Percentiles rank a stretch among this genome's conserved stretches.
Conservation (phyloP, 2,329 filamentous ascomycete species). For the Macrophomina phaseolina region DNA sequence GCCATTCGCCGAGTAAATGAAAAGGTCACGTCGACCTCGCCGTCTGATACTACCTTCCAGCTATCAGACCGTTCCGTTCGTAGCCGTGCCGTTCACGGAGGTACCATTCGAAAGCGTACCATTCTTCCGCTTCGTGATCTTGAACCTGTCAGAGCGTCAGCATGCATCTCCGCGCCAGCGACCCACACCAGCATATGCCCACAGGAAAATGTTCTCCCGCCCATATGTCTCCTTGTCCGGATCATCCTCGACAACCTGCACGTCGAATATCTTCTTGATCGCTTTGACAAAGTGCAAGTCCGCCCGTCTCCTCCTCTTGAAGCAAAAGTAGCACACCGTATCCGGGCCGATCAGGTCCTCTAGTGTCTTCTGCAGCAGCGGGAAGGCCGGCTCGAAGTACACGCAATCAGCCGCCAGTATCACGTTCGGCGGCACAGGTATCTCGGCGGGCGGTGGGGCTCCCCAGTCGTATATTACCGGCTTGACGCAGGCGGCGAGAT, state of each 20-base stretch:
- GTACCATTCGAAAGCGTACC: background rate
- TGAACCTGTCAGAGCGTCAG: conserved; percentile 7
- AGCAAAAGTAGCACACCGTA: conserved; percentile 84
- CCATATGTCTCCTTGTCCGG: conserved; percentile 52
- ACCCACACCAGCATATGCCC: background rate
- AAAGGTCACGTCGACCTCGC: background rate
- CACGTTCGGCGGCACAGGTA: conserved; percentile 70
- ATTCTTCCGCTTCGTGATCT: conserved; percentile 14
- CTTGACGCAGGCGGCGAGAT: conserved; percentile 66
- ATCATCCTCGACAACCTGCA: conserved; percentile 56
- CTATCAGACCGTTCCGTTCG: background rate
- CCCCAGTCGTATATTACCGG: conserved; percentile 83
- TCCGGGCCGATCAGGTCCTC: conserved; percentile 70
- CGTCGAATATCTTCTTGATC: conserved; percentile 55
- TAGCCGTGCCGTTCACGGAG: no score
- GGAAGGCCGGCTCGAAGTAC: conserved; percentile 96
- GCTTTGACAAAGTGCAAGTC: conserved; percentile 61
- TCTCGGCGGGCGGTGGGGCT: conserved; percentile 44
- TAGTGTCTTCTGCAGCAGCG: conserved; percentile 80
- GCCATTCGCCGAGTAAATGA: background rate
- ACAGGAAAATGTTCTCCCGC: conserved; percentile 59
- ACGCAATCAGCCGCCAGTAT: conserved; percentile 96
- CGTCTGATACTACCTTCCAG: background rate
- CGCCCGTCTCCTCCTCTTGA: conserved; percentile 86
- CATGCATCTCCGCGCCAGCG: background rate